Conservation (phyloP, 2,329 filamentous ascomycete genomes). For the Verticillium tricorpus region DNA sequence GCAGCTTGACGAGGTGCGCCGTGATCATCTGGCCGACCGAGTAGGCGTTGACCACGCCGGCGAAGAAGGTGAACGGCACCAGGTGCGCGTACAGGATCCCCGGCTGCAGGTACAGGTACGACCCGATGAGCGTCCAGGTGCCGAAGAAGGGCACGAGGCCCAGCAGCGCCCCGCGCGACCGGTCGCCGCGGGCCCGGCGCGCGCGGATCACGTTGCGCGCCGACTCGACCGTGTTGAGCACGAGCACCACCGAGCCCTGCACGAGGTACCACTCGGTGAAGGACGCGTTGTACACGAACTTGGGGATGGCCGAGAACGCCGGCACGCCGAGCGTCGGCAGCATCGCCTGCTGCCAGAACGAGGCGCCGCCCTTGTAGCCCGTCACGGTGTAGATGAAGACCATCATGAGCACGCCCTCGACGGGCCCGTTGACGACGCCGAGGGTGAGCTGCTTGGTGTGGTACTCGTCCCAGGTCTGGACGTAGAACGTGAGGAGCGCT, state of each 20-base stretch:
- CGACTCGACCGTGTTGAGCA: constrained; percentile 78
- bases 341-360: constrained; percentile 89
- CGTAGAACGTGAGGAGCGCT: constrained; percentile 93
- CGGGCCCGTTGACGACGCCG: constrained; percentile 87
- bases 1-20: constrained; percentile 81
- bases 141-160: constrained; percentile 78
- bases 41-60: constrained; percentile 89
- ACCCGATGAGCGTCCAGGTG: constrained; percentile 71
- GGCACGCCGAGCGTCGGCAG: constrained; percentile 67
- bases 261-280: constrained; percentile 93
- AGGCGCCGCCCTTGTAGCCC: constrained; percentile 78
- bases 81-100: constrained; percentile 77
- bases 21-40: constrained; percentile 94
- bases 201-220: constrained; percentile 80
- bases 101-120: constrained; percentile 82
- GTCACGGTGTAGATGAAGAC: constrained; percentile 79
- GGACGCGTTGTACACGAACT: constrained; percentile 68
- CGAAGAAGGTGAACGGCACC: constrained; percentile 85
- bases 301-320: constrained; percentile 58
- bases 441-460: constrained; percentile 94
- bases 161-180: constrained; percentile 68
- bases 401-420: constrained; percentile 87
- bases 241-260: constrained; percentile 75
- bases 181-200: constrained; percentile 68
- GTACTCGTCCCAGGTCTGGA: constrained; percentile 99